These are phyloP conservation scores for Fusarium piperis DNA, from an alignment of 2,329 filamentous ascomycete species.

Conservation along the genomic window DNA sequence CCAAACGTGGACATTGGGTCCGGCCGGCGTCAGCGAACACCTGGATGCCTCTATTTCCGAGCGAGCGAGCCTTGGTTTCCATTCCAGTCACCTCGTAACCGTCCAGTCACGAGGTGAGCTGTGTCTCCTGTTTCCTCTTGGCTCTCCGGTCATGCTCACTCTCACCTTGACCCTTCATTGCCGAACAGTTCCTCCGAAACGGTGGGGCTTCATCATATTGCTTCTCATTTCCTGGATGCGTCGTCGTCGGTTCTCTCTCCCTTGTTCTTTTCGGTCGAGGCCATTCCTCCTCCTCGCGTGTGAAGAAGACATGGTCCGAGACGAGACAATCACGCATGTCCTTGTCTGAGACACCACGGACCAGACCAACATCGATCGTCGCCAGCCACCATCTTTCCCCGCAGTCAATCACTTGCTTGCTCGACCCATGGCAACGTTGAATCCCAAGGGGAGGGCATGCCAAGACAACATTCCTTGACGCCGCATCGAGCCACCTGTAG, in stretches of 20 bases:
- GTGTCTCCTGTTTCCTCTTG: background rate
- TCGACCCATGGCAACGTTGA: conserved; percentile 24
- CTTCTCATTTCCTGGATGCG: background rate
- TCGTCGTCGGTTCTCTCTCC: background rate
- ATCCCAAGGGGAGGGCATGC: conserved; percentile 10
- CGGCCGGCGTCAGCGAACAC: background rate
- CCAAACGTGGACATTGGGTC: background rate
- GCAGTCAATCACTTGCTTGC: background rate
- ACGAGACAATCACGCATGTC: background rate
- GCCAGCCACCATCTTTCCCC: conserved; percentile 25
- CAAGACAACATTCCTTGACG: conserved; percentile 5
- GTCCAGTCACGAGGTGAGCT: background rate
- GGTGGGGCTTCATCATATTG: background rate
- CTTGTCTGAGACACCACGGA: conserved; percentile 11
- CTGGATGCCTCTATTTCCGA: background rate
- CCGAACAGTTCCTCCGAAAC: background rate
- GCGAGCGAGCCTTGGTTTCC: conserved; percentile 8
- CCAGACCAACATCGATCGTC: conserved; percentile 12
- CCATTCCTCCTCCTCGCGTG: background rate
- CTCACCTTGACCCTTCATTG: background rate
- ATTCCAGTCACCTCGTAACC: background rate
- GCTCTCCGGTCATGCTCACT: background rate
- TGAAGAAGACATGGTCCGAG: background rate
- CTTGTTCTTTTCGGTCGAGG: background rate
- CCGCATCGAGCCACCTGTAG: background rate